A percentile compares a stretch with the other conserved stretches of the same genome.
phyloP scores from a whole-genome alignment of 192 early-diverging fungal species.

The Coemansia sp. region DNA sequence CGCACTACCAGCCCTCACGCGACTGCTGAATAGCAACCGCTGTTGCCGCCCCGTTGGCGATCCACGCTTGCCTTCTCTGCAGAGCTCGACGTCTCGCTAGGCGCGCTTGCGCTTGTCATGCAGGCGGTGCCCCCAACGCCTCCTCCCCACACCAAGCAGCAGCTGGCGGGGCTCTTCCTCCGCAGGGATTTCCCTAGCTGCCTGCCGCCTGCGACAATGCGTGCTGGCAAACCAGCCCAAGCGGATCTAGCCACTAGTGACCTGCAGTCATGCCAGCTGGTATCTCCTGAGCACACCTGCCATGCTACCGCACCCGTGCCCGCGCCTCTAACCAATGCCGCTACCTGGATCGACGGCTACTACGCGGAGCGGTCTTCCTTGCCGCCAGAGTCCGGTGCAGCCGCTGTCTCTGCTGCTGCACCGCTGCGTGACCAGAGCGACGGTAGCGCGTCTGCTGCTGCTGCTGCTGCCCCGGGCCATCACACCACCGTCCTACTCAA shows the following conservation, averaged over 20 bases:
- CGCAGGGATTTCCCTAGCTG: constrained; percentile 6
- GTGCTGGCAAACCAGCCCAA: neutral
- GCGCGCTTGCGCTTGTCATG: constrained; percentile 3
- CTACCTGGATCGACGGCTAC: neutral
- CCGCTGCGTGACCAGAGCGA: constrained; percentile 1
- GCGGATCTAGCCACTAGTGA: neutral
- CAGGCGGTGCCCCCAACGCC: constrained; percentile 5
- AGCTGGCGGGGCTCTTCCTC: neutral
- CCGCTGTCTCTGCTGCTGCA: neutral
- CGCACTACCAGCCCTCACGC: neutral
- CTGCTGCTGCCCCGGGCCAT: neutral
- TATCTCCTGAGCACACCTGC: neutral
- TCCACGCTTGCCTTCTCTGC: neutral
- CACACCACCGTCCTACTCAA: neutral
- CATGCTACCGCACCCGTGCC: neutral
- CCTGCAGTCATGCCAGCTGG: neutral
- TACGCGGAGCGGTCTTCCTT: neutral
- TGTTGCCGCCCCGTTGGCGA: neutral
- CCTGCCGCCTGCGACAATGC: constrained; percentile 1
- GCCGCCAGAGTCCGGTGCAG: neutral
- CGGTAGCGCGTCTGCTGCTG: neutral
- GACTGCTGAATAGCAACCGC: neutral
- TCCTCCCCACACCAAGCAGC: neutral
- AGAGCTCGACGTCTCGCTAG: neutral
- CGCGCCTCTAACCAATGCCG: neutral